phyloP scores from a whole-genome alignment of 495 filamentous ascomycete genomes.

The Penicillium mononematosum region DNA sequence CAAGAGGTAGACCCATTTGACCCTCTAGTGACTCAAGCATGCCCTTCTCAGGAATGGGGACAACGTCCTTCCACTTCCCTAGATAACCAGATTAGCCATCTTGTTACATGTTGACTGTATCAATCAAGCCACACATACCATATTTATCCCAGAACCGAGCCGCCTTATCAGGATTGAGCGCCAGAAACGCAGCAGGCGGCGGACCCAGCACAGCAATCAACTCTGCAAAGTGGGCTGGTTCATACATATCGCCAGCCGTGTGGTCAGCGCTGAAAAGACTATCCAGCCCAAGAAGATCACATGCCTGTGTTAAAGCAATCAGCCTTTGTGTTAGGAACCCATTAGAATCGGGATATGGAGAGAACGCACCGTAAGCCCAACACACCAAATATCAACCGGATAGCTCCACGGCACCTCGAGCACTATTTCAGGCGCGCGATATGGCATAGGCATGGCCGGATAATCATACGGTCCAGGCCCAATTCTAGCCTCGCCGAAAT shows the following conservation, averaged over 20 bases:
- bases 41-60: constrained; percentile 26
- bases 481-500: constrained; percentile 36
- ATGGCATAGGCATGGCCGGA: constrained; percentile 41
- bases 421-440: constrained; percentile 40
- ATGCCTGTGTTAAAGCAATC: constrained; percentile 31
- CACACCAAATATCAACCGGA: constrained; percentile 50
- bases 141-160: constrained; percentile 30
- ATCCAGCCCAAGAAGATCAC: constrained; percentile 45
- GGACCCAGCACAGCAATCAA: constrained; percentile 44
- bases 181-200: constrained; percentile 39
- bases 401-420: constrained; percentile 43
- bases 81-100: background rate
- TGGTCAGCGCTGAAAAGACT: constrained; percentile 42
- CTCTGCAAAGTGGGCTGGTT: constrained; percentile 43
- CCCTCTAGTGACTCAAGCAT: constrained; percentile 28
- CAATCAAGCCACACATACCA: constrained; percentile 15
- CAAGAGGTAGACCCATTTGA: constrained; percentile 28
- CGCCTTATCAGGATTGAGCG: constrained; percentile 23
- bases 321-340: background rate
- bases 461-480: constrained; percentile 26
- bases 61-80: constrained; percentile 28
- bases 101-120: background rate
- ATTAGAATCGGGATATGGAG: background rate
- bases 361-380: constrained; percentile 43
- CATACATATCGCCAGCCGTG: constrained; percentile 33